Percentiles rank a stretch among this genome's conserved stretches.
phyloP scores from a whole-genome alignment of 306 rosid species.

The Dalbergia oliveri region DNA sequence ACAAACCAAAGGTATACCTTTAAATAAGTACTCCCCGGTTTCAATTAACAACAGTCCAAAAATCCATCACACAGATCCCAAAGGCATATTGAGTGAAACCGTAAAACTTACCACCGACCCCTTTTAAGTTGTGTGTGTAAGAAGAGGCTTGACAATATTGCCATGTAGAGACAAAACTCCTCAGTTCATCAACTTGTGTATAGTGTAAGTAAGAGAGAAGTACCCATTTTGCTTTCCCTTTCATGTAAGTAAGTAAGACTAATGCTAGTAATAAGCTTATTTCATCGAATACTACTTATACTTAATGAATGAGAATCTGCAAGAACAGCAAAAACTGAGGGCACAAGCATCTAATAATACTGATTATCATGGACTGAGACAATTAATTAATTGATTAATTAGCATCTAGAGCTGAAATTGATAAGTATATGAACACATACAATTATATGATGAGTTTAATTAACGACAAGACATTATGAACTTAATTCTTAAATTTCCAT shows the following conservation, averaged over 20 bases:
- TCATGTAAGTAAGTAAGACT: no score
- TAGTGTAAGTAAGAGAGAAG: no score
- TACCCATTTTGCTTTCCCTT: no score
- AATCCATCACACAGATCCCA: constrained; percentile 48
- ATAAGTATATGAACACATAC: constrained; percentile 12
- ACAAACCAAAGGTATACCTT: constrained; percentile 50
- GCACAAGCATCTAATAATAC: background rate
- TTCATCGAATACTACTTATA: background rate
- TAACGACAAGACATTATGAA: constrained; percentile 1
- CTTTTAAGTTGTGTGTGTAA: background rate
- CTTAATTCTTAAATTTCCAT: constrained; percentile 8
- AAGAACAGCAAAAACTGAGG: constrained; percentile 13
- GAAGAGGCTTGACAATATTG: background rate
- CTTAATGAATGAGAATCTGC: background rate
- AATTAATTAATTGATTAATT: background rate
- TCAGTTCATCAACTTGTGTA: constrained; percentile 19
- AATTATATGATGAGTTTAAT: constrained; percentile 7
- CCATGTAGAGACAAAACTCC: constrained; percentile 33
- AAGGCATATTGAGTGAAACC: constrained; percentile 19
- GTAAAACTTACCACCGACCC: constrained; percentile 31
- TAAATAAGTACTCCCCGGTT: constrained; percentile 5
- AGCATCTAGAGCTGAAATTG: constrained; percentile 20
- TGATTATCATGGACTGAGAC: background rate
- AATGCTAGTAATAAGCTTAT: background rate
- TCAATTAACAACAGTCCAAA: constrained; percentile 34